Conservation (phyloP, 768 basidiomycete species). For the Podaxis rugospora region DNA sequence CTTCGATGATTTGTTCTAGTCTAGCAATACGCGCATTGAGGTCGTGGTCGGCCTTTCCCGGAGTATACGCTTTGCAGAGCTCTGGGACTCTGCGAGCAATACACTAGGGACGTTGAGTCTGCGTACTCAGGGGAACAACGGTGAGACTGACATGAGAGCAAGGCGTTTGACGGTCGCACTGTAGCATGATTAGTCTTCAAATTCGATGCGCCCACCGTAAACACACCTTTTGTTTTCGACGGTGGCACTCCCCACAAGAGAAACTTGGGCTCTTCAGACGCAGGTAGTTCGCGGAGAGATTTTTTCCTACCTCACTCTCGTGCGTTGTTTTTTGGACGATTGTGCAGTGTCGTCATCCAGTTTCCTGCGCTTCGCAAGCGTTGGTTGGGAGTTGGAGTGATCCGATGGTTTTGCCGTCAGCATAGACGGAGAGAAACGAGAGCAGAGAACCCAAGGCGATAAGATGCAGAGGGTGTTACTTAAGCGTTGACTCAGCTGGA, state of each 20-base stretch:
- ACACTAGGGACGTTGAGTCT: constrained; percentile 44
- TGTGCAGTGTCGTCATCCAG: constrained; percentile 52
- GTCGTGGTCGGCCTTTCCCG: constrained; percentile 83
- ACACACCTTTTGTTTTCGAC: constrained; percentile 79
- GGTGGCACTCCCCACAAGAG: constrained; percentile 85
- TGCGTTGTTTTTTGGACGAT: constrained; percentile 63
- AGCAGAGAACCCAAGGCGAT: not conserved
- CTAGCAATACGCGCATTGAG: constrained; percentile 67
- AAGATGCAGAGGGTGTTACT: constrained; percentile 2
- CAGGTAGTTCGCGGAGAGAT: constrained; percentile 8
- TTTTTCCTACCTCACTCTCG: constrained; percentile 66
- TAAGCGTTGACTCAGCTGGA: constrained; percentile 6
- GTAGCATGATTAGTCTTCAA: constrained; percentile 14
- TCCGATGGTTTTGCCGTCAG: constrained; percentile 37
- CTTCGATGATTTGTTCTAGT: constrained; percentile 78
- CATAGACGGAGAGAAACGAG: constrained; percentile 13
- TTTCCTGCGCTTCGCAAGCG: constrained; percentile 56
- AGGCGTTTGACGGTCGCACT: constrained; percentile 85
- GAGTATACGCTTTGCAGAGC: constrained; percentile 84
- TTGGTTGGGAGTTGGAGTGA: constrained; percentile 22
- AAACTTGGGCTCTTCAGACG: constrained; percentile 42
- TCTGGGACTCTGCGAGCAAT: constrained; percentile 84
- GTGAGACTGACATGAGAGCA: constrained; percentile 67
- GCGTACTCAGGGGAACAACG: constrained; percentile 11
- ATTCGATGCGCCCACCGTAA: not conserved